Base-by-base conservation (phyloP, 257 asterid genomes). In the Vinca minor region DNA sequence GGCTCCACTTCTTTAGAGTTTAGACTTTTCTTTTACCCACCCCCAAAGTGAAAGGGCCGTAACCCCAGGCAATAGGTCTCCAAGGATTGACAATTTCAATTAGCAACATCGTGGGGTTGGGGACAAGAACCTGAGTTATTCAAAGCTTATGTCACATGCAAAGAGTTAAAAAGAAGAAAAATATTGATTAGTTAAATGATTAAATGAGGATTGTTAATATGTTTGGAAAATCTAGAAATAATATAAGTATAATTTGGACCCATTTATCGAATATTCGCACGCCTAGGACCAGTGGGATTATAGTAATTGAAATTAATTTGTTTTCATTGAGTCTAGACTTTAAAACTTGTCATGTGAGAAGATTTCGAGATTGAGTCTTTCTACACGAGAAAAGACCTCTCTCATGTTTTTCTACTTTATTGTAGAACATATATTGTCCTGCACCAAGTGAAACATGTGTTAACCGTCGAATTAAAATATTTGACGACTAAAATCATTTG, bases 241-340 rank as follows among this genome's bases (percentile, higher is more conserved):
- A n/a, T n/a, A n/a, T n/a, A n/a, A n/a, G n/a, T n/a, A n/a, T 59
- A 67, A 69, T 59, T 73, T 70, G 67, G 84, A 78, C 76, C 74
- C 80, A 79, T 77, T 70, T 72, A 70, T 78, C 81, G 95, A 87
- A 84, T 87, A 84, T 84, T 87, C 92, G 92, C 95, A 87, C 87
- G 95, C 95, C 72, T 61, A 76, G 63, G 76, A 74, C 71, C 44
- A 67, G 26, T 76, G 59, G 77, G 71, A 75, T 73, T 75, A 73
- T 50, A 73, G 4, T 69, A 66, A 64, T 29, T 21, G 50, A n/a
- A n/a, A n/a, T n/a, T n/a, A n/a, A 3, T 3, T 49, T 64, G 23
- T 20, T 3, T 34, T 34, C 69, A 38, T n/a, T n/a, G n/a, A n/a
- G n/a, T n/a, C n/a, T n/a, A n/a, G n/a, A n/a, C n/a, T n/a, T n/a